A percentile compares a stretch with the other conserved stretches of the same genome.
phyloP scores from a whole-genome alignment of 768 basidiomycete genomes.

The Suillus decipiens region DNA sequence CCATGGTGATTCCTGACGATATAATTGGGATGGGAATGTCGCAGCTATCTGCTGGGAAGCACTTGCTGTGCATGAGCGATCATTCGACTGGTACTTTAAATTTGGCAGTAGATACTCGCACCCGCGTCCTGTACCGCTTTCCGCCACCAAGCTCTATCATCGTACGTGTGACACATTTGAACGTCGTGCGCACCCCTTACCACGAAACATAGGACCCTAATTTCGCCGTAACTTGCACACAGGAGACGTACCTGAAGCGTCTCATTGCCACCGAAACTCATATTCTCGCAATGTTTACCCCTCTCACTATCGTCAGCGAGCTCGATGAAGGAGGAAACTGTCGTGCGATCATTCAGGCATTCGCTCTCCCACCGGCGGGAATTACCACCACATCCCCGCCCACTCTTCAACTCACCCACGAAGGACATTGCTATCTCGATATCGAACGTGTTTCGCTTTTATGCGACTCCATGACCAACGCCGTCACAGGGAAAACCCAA shows the following conservation, averaged over 20 bases:
- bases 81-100: conserved; percentile 5
- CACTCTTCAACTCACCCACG: conserved; percentile 3
- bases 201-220: neutral
- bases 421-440: conserved; percentile 5
- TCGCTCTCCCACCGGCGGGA: neutral
- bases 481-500: neutral
- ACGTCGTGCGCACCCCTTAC: neutral
- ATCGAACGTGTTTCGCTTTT: conserved; percentile 3
- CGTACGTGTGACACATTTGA: neutral
- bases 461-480: neutral
- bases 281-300: conserved; percentile 5
- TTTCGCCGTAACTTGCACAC: neutral
- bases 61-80: conserved; percentile 4
- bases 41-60: conserved; percentile 1
- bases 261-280: conserved; percentile 8
- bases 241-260: conserved; percentile 6
- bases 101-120: neutral
- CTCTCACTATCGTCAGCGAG: conserved; percentile 1
- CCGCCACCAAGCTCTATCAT: neutral
- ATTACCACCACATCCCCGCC: neutral
- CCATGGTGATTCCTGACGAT: conserved; percentile 1
- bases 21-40: conserved; percentile 4
- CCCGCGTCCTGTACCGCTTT: conserved; percentile 1
- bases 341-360: conserved; percentile 1
- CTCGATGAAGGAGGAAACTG: neutral